Evolutionary conservation across 164 flowering plant genomes (phyloP).

Genomic region (Umbilicus rupestris): DNA sequence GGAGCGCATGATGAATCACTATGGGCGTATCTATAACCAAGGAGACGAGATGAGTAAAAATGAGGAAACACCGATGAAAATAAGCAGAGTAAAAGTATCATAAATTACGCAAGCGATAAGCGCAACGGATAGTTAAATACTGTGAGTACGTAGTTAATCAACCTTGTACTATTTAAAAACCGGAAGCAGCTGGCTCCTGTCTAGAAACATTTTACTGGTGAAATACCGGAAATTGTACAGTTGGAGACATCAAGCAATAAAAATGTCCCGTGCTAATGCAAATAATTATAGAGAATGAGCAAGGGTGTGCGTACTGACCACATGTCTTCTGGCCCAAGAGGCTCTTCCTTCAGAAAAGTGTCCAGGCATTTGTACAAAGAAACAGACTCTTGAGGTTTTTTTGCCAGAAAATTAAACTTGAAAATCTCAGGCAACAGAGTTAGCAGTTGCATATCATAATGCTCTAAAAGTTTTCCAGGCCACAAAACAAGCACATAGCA

Average conservation of each 20-base stretch:
- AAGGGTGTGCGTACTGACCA: constrained; percentile 50
- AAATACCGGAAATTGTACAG: not conserved
- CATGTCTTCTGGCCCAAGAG: constrained; percentile 97
- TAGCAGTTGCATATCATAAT: constrained; percentile 40
- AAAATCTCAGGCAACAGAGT: constrained; percentile 59
- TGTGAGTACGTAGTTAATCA: too few species aligned
- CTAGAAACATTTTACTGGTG: not conserved
- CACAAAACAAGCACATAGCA: constrained; percentile 58
- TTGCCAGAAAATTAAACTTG: constrained; percentile 47
- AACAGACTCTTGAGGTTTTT: constrained; percentile 63
- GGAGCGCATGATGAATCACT: not conserved
- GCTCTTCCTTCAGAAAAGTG: constrained; percentile 93
- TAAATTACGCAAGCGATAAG: too few species aligned
- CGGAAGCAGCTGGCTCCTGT: too few species aligned
- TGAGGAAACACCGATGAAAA: too few species aligned
- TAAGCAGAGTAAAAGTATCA: too few species aligned
- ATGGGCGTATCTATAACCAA: not conserved
- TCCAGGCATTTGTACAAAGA: constrained; percentile 83
- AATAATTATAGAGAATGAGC: not conserved
- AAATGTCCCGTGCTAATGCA: too few species aligned
- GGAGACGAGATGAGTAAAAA: not conserved
- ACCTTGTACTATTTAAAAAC: too few species aligned
- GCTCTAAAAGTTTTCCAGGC: constrained; percentile 40
- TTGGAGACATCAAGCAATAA: not conserved
- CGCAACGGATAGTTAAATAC: too few species aligned